Conservation (phyloP, 768 basidiomycete genomes). For the Tubosaeta brunneosetosa region DNA sequence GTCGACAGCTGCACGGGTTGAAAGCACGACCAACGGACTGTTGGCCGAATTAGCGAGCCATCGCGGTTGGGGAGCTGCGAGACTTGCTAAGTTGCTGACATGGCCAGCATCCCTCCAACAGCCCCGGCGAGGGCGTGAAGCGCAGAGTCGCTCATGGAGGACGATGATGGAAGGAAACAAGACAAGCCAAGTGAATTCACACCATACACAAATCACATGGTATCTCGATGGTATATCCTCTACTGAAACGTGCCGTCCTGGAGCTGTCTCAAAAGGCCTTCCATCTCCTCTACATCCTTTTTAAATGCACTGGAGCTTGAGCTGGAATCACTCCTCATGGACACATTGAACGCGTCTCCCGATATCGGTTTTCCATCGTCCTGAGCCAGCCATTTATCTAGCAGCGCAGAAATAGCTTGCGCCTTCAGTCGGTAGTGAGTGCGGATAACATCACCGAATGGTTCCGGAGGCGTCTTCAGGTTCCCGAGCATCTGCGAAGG, state of each 20-base stretch:
- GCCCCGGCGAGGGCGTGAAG: slow-evolving; percentile 90
- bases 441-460: slow-evolving; percentile 80
- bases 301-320: slow-evolving; percentile 56
- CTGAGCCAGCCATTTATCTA: slow-evolving; percentile 70
- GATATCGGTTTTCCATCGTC: slow-evolving; percentile 68
- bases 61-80: neutral
- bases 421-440: slow-evolving; percentile 92
- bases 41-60: slow-evolving; percentile 3
- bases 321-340: slow-evolving; percentile 34
- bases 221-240: neutral
- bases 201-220: slow-evolving; percentile 16
- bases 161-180: neutral
- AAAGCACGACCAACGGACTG: slow-evolving; percentile 89
- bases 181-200: neutral
- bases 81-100: slow-evolving; percentile 83
- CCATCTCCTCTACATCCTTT: slow-evolving; percentile 71
- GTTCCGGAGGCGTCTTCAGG: slow-evolving; percentile 75
- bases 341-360: slow-evolving; percentile 49
- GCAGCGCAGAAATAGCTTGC: slow-evolving; percentile 58
- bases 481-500: slow-evolving; percentile 72
- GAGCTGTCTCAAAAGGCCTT: slow-evolving; percentile 49
- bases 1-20: slow-evolving; percentile 90
- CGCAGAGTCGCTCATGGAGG: slow-evolving; percentile 65
- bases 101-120: slow-evolving; percentile 83
- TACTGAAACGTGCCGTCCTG: slow-evolving; percentile 27